Evolutionary conservation across 768 basidiomycete genomes (phyloP), one percentile per base, ranked within the genome.

Genomic region (Suillus ampliporus): DNA sequence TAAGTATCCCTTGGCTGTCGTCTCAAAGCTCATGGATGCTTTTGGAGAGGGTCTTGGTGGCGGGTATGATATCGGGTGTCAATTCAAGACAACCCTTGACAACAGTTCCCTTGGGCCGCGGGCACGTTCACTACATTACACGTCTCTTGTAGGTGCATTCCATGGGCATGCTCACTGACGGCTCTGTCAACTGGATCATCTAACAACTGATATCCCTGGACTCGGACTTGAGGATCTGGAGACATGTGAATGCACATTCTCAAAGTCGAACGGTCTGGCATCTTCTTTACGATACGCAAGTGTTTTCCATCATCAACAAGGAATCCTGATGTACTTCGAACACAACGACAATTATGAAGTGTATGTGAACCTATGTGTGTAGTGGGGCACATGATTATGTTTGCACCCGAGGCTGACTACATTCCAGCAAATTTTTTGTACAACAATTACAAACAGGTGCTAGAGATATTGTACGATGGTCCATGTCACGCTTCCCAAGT

Each of bases 401-500:
- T n/a, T n/a, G n/a, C n/a, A n/a, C n/a, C n/a, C n/a, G n/a, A n/a
- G n/a, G n/a, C n/a, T n/a, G n/a, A n/a, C n/a, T n/a, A n/a, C n/a
- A n/a, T n/a, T n/a, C 34, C 23, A 63, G 58, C 48, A 19, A 63
- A 40, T 35, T 69, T 71, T 50, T 38, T 54, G 17, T 48, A 53
- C 48, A 64, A 70, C 35, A 72, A 75, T 62, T 76, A 74, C 28
- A 64, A 38, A 37, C 71, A 74, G 43, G 74, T 69, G 6, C 62
- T 74, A 7, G 64, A 68, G 5, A 71, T 72, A 31, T 37, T 71
- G 17, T 7, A 10, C 11, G 48, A 58, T 5, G 57, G 40, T n/a
- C 6, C 21, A n/a, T 4, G 21, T 19, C 1, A 57, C 50, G 1
- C 41, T 68, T 6, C 48, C 53, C 1, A 44, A 51, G 1, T 35